phyloP scores from a whole-genome alignment of 2,329 filamentous ascomycete species.

The Fusarium heterosporum region DNA sequence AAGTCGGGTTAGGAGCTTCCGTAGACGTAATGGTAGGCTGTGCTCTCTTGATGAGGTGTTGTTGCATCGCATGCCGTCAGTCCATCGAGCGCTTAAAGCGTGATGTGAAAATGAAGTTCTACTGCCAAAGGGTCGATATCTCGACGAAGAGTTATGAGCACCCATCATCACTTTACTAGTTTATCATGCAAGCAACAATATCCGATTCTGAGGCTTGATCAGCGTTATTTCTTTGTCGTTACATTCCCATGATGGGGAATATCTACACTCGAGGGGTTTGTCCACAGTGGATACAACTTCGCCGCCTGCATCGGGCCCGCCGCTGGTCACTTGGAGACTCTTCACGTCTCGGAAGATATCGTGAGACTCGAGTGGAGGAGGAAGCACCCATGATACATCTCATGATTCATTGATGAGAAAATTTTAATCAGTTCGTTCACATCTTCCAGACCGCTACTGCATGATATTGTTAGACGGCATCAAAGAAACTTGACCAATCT shows the following conservation, averaged over 20 bases:
- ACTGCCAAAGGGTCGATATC: too few relatives aligned
- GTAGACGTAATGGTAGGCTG: constrained; percentile 4
- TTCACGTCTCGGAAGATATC: constrained; percentile 14
- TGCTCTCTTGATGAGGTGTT: constrained; percentile 8
- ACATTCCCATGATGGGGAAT: constrained; percentile 23
- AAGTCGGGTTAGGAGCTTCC: not conserved
- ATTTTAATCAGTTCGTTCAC: not conserved
- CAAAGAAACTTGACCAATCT: not conserved
- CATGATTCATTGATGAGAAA: constrained; percentile 26
- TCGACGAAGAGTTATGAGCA: too few relatives aligned
- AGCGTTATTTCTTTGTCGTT: constrained; percentile 1
- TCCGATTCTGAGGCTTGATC: too few relatives aligned
- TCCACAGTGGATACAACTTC: constrained; percentile 32
- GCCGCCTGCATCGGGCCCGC: constrained; percentile 29
- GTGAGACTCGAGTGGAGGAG: constrained; percentile 20
- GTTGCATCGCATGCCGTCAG: constrained; percentile 14
- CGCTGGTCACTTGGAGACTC: constrained; percentile 8
- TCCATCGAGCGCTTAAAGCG: not conserved
- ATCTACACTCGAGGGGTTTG: constrained; percentile 17
- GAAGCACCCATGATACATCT: not conserved
- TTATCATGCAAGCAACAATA: too few relatives aligned
- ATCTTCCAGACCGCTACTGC: constrained; percentile 11
- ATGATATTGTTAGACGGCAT: not conserved
- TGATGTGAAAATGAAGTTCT: too few relatives aligned
- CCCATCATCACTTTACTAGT: too few relatives aligned